Evolutionary conservation across 2,329 filamentous ascomycete genomes (phyloP).

Genomic region (Trichoderma brevicompactum): DNA sequence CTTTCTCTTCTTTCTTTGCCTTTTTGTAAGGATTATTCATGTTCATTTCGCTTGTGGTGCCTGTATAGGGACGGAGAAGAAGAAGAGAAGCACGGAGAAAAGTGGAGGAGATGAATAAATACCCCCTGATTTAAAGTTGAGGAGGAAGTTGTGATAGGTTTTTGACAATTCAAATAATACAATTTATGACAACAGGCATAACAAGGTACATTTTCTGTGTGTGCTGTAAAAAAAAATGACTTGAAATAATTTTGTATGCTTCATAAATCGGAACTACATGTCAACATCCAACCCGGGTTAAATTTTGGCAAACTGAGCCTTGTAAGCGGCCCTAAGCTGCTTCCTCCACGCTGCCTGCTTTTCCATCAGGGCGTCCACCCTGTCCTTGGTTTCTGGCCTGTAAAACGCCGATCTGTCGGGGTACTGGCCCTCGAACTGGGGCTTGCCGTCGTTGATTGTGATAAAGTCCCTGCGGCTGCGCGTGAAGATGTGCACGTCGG

Average conservation of each 20-base stretch:
- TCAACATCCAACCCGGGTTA: neutral
- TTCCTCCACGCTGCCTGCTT: conserved; percentile 30
- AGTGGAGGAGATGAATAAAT: conserved; percentile 23
- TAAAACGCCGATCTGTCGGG: conserved; percentile 39
- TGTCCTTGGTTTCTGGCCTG: conserved; percentile 41
- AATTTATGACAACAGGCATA: neutral
- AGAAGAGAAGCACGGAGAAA: conserved; percentile 4
- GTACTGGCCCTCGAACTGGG: conserved; percentile 46
- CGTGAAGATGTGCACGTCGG: conserved; percentile 52
- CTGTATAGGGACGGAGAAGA: neutral
- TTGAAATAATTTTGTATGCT: neutral
- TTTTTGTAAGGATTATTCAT: neutral
- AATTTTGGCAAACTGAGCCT: conserved; percentile 21
- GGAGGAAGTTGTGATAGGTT: neutral
- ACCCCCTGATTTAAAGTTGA: conserved; percentile 1
- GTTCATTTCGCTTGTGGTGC: conserved; percentile 10
- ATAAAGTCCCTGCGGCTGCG: conserved; percentile 47
- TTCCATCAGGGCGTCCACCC: conserved; percentile 36
- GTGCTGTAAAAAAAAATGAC: neutral
- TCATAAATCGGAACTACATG: neutral
- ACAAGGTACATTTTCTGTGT: neutral
- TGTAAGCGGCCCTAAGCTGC: conserved; percentile 16
- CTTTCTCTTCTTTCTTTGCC: neutral
- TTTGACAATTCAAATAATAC: neutral
- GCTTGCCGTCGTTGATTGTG: conserved; percentile 42